Conservation (phyloP, 345 rosid genomes). For the Kandelia obovata region DNA sequence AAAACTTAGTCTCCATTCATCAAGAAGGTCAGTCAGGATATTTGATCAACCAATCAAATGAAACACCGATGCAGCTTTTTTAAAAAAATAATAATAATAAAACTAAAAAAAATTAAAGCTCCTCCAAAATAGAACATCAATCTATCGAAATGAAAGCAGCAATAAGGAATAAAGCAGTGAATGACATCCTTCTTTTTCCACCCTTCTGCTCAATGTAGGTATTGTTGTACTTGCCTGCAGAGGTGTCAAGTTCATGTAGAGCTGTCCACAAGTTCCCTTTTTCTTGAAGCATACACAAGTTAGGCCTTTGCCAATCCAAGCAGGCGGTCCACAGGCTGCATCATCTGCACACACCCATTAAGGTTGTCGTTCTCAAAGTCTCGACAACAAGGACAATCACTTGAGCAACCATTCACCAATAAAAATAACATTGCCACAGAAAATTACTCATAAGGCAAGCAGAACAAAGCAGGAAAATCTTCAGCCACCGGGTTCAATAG, state of each 20-base stretch:
- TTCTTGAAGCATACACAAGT: slow-evolving; percentile 90
- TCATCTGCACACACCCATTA: slow-evolving; percentile 41
- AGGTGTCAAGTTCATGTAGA: slow-evolving; percentile 75
- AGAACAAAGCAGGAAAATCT: slow-evolving; percentile 1
- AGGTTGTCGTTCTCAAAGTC: neutral
- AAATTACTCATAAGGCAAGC: neutral
- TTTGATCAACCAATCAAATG: neutral
- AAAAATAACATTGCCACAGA: neutral
- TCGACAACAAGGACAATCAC: neutral
- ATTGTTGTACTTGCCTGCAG: slow-evolving; percentile 54
- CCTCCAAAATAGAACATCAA: neutral
- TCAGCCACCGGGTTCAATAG: slow-evolving; percentile 20
- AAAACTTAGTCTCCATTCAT: neutral
- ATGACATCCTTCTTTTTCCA: neutral
- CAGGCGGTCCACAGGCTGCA: slow-evolving; percentile 55
- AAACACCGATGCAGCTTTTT: no score
- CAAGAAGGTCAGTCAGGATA: neutral
- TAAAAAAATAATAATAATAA: no score
- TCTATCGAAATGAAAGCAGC: neutral
- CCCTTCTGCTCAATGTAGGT: neutral
- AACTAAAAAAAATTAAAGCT: no score
- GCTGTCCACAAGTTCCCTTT: slow-evolving; percentile 65
- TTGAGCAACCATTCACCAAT: neutral
- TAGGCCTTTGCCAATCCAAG: slow-evolving; percentile 82
- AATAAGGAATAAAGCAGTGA: neutral